Conservation (phyloP, 345 rosid species). For the Gossypium turneri region DNA sequence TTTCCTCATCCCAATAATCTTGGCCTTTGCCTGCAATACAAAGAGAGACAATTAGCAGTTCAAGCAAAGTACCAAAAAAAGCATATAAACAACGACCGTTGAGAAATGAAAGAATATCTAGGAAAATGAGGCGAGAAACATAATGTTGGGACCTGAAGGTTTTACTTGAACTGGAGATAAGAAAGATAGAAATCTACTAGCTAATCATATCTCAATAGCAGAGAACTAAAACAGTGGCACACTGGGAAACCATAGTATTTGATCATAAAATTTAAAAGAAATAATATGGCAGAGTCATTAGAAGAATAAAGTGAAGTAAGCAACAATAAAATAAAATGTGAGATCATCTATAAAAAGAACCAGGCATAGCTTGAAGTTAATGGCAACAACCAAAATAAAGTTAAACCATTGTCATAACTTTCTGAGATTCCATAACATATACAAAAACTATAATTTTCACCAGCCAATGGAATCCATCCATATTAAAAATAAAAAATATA, state of each 20-base stretch:
- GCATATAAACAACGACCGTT: background rate
- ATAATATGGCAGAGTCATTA: background rate
- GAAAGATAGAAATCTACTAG: background rate
- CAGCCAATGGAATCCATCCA: background rate
- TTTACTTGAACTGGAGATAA: background rate
- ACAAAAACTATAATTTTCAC: background rate
- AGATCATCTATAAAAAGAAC: background rate
- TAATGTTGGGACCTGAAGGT: background rate
- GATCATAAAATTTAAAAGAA: background rate
- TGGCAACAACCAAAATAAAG: background rate
- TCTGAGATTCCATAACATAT: background rate
- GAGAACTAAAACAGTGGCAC: constrained; percentile 1
- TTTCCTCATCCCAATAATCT: constrained; percentile 84
- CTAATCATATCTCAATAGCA: background rate
- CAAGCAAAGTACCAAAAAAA: background rate
- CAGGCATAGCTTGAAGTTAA: background rate
- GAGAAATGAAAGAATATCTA: background rate
- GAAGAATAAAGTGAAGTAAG: background rate
- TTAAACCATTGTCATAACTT: background rate
- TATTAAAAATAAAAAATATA: background rate
- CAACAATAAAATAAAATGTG: background rate
- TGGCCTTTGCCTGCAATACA: constrained; percentile 67
- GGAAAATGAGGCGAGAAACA: background rate
- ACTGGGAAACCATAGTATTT: background rate
- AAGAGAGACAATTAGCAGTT: background rate